A percentile compares a stretch with the other conserved stretches of the same genome.
These are phyloP conservation scores for Brassica juncea DNA, from an alignment of 345 rosid species.

Conservation along the genomic window DNA sequence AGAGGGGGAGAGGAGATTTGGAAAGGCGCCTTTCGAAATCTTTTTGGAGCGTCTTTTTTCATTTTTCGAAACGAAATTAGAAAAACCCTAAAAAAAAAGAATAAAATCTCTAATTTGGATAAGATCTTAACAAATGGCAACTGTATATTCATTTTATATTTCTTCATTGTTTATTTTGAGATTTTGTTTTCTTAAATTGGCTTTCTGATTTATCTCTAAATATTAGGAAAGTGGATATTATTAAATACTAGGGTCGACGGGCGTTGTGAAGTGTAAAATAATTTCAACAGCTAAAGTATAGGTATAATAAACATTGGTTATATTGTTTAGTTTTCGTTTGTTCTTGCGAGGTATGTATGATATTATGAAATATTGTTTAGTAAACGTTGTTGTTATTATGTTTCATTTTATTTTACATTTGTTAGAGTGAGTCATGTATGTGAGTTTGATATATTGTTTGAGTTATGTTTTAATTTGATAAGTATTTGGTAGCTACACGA, in stretches of 20 bases:
- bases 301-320: too few relatives aligned
- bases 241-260: not conserved
- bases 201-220: not conserved
- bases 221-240: not conserved
- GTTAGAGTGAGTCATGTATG: too few relatives aligned
- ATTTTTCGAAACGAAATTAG: not conserved
- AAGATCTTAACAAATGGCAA: not conserved
- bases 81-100: not conserved
- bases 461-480: too few relatives aligned
- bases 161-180: not conserved
- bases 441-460: too few relatives aligned
- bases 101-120: not conserved
- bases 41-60: constrained; percentile 1
- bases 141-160: not conserved
- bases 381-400: too few relatives aligned
- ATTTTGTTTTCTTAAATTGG: not conserved
- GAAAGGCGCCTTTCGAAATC: not conserved
- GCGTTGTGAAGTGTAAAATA: too few relatives aligned
- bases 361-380: too few relatives aligned
- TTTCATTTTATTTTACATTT: too few relatives aligned
- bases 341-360: too few relatives aligned
- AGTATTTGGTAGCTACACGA: too few relatives aligned
- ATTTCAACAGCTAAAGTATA: too few relatives aligned
- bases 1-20: not conserved
- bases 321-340: too few relatives aligned